Evolutionary conservation across 2,329 filamentous ascomycete genomes (phyloP).

Genomic region (Septoria linicola): DNA sequence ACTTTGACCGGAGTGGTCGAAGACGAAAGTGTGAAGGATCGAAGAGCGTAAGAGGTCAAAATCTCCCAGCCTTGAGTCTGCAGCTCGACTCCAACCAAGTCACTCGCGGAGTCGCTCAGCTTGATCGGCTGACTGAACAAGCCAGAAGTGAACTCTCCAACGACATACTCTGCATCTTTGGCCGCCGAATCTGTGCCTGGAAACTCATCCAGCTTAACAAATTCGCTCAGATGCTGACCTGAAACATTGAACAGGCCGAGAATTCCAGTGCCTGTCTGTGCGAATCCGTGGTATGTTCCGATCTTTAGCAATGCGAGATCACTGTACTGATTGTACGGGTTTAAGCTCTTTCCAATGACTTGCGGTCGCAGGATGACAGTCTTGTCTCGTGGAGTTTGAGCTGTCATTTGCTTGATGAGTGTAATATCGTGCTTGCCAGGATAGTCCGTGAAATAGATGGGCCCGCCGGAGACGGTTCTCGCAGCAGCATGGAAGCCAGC

Average conservation of each 20-base stretch:
- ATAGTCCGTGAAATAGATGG: slow-evolving; percentile 89
- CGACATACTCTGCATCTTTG: slow-evolving; percentile 60
- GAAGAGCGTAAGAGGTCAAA: slow-evolving; percentile 69
- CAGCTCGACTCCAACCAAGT: slow-evolving; percentile 62
- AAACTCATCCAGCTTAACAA: slow-evolving; percentile 70
- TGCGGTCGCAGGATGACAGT: slow-evolving; percentile 81
- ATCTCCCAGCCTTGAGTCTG: slow-evolving; percentile 52
- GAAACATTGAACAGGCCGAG: slow-evolving; percentile 83
- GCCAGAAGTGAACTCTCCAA: slow-evolving; percentile 70
- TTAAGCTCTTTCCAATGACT: slow-evolving; percentile 67
- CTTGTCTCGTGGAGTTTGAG: slow-evolving; percentile 65
- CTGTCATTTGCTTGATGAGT: slow-evolving; percentile 79
- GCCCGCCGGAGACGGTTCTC: slow-evolving; percentile 83
- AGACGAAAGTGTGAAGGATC: slow-evolving; percentile 47
- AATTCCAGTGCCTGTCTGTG: slow-evolving; percentile 69
- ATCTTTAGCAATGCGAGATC: slow-evolving; percentile 73
- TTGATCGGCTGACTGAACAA: slow-evolving; percentile 53
- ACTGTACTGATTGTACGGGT: slow-evolving; percentile 73
- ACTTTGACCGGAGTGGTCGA: slow-evolving; percentile 50
- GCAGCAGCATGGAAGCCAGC: slow-evolving; percentile 86
- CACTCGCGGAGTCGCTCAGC: slow-evolving; percentile 43
- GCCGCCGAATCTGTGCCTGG: slow-evolving; percentile 60
- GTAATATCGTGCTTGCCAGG: slow-evolving; percentile 76
- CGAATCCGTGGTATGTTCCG: slow-evolving; percentile 70
- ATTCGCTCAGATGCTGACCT: slow-evolving; percentile 60